Evolutionary conservation across 1,284 basidiomycete species (phyloP).

Genomic region (Melampsora larici-populina): DNA sequence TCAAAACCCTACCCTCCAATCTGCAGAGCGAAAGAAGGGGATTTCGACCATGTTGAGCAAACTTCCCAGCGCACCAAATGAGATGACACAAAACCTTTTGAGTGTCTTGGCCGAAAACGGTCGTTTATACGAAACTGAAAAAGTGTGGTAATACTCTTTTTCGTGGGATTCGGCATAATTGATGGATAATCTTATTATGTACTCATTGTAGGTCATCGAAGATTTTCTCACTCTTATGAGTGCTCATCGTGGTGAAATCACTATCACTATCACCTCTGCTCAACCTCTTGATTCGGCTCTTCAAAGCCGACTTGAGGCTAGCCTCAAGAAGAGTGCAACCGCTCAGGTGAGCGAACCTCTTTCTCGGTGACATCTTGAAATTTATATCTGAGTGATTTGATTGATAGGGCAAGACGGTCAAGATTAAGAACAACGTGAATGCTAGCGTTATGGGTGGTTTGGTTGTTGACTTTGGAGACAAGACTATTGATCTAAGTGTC

Average conservation of each 20-base stretch:
- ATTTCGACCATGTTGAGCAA: constrained; percentile 27
- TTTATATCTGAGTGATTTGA: neutral
- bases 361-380: constrained; percentile 64
- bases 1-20: constrained; percentile 42
- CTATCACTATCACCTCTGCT: constrained; percentile 86
- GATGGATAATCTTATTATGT: neutral
- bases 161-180: neutral
- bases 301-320: constrained; percentile 70
- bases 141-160: constrained; percentile 49
- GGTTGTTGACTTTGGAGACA: constrained; percentile 95
- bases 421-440: constrained; percentile 63
- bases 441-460: constrained; percentile 80
- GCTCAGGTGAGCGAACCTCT: constrained; percentile 75
- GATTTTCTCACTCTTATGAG: constrained; percentile 87
- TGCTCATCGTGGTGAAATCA: constrained; percentile 87
- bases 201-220: constrained; percentile 65
- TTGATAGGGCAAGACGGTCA: constrained; percentile 25
- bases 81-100: constrained; percentile 85
- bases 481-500: constrained; percentile 92
- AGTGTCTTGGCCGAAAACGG: constrained; percentile 89
- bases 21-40: constrained; percentile 36
- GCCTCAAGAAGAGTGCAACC: constrained; percentile 76
- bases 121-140: constrained; percentile 74
- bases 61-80: constrained; percentile 27
- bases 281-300: constrained; percentile 69